phyloP scores from a whole-genome alignment of 108 stramenopile genomes.

The Cyclotella atomus region DNA sequence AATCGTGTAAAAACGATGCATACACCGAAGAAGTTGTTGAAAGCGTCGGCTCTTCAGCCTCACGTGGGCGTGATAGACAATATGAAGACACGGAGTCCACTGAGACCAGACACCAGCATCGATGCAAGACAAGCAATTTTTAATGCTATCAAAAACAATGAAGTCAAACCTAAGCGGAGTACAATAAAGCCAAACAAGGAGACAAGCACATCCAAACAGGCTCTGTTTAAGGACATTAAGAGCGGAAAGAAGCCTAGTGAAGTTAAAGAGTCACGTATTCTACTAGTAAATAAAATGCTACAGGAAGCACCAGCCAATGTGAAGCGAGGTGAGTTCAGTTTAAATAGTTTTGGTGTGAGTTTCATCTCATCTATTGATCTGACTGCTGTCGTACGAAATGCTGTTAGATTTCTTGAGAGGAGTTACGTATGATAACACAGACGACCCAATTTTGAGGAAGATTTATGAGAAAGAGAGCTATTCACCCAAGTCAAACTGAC shows the following conservation, averaged over 20 bases:
- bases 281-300: constrained; percentile 82
- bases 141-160: constrained; percentile 21
- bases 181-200: background rate
- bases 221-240: constrained; percentile 37
- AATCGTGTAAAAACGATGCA: constrained; percentile 8
- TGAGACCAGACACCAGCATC: constrained; percentile 11
- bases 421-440: constrained; percentile 57
- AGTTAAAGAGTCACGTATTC: constrained; percentile 57
- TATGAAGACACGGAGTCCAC: constrained; percentile 8
- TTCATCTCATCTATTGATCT: background rate
- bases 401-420: constrained; percentile 72
- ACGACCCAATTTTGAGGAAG: constrained; percentile 55
- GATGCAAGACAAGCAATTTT: constrained; percentile 19
- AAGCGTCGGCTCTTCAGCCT: constrained; percentile 30
- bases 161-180: constrained; percentile 7
- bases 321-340: constrained; percentile 40
- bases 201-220: constrained; percentile 16
- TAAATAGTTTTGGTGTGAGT: background rate
- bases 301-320: constrained; percentile 63
- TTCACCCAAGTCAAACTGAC: background rate
- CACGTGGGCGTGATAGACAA: constrained; percentile 27
- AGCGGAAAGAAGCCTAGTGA: constrained; percentile 29
- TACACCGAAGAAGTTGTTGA: constrained; percentile 23
- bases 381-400: too few relatives aligned
- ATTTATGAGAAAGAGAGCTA: constrained; percentile 70